These are phyloP conservation scores for Ophiocordyceps unilateralis DNA, from an alignment of 2,329 filamentous ascomycete species.

Conservation along the genomic window DNA sequence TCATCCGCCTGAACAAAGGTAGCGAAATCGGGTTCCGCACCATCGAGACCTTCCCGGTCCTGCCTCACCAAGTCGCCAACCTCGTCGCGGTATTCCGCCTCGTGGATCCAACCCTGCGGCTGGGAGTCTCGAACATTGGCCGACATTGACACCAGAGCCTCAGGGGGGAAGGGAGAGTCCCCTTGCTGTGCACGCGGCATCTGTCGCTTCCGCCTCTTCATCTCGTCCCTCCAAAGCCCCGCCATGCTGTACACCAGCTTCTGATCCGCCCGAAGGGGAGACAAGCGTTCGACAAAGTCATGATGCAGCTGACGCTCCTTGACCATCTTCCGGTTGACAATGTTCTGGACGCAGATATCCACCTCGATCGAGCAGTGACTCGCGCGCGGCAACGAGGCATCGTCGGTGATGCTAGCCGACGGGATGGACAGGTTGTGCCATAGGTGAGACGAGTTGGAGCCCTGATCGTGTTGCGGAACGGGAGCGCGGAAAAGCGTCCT, in stretches of 20 bases:
- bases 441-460: constrained; percentile 41
- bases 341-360: constrained; percentile 77
- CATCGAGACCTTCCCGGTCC: constrained; percentile 34
- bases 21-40: constrained; percentile 37
- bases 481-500: constrained; percentile 60
- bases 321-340: constrained; percentile 64
- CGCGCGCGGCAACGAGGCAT: constrained; percentile 49
- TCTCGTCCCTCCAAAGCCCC: constrained; percentile 82
- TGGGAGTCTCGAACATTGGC: constrained; percentile 58
- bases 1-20: constrained; percentile 40
- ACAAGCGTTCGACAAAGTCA: constrained; percentile 59
- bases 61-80: constrained; percentile 44
- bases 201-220: constrained; percentile 54
- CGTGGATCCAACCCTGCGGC: constrained; percentile 80
- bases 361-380: constrained; percentile 85
- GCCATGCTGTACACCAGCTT: constrained; percentile 92
- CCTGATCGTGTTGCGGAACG: constrained; percentile 50
- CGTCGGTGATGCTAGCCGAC: constrained; percentile 29
- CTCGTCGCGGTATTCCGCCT: constrained; percentile 60
- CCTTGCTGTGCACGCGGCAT: constrained; percentile 47
- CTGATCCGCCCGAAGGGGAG: constrained; percentile 45
- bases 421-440: constrained; percentile 70
- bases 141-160: constrained; percentile 77
- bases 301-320: constrained; percentile 68
- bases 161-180: constrained; percentile 63